Base-by-base conservation (phyloP, 2,329 filamentous ascomycete genomes). In the Diplodia sapinea region DNA sequence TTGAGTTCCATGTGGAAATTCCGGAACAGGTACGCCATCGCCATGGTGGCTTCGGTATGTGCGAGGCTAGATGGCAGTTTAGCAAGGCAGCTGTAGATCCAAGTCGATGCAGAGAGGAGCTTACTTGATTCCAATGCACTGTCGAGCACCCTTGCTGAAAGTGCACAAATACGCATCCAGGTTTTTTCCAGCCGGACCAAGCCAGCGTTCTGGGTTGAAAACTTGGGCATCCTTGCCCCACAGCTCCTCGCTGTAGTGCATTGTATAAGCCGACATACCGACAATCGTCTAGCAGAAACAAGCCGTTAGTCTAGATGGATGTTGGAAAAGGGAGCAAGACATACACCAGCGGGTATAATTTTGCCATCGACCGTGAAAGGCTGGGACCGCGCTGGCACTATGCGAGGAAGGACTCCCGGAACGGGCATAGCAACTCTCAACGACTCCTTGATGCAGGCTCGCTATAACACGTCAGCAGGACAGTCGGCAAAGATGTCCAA, bases 191-290 rank as follows among this genome's bases (percentile, higher is more conserved):
- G 40, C 15, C 17, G 55, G 33, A 26, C 33, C 33, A 15, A 57
- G 55, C 55, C 55, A 57, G 36, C 55, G 55, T n/a, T 40, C 33
- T 6, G 55, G 55, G 8, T 57, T 57, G 20, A 57, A 57, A 5
- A 26, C 9, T 7, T 57, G 40, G 4, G 55, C 55, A 57, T 43
- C 36, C 0, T 23, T 26, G 12, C 55, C 55, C 55, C 55, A 57
- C 17, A 57, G 11, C 20, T 43, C 55, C n/a, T 33, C 20, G 20
- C 36, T 40, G 36, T 57, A 57, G 13, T 57, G 55, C 55, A 57
- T 57, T 20, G 55, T 57, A 13, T 57, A 43, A 17, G 55, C 55
- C 26, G 55, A 57, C 36, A 57, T 57, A 2, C 55, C 55, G 11
- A 57, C 33, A 2, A 43, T 23, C 8, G 55, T 57, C 55, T 57